A percentile compares a stretch with the other conserved stretches of the same genome.
phyloP scores from a whole-genome alignment of 306 rosid species.

The Inga laurina region DNA sequence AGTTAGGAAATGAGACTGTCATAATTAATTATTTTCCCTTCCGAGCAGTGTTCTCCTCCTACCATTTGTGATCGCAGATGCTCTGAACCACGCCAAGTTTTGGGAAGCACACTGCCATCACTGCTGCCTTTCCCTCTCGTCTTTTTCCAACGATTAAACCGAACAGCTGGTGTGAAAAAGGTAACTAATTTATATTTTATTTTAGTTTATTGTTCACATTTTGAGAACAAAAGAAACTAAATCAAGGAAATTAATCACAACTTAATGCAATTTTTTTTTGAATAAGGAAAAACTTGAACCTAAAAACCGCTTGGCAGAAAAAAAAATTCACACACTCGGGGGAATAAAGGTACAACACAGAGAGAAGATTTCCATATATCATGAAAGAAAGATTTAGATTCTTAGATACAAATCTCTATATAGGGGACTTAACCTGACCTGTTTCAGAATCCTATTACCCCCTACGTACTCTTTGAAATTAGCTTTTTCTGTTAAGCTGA shows the following conservation, averaged over 20 bases:
- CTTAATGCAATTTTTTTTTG: too few relatives aligned
- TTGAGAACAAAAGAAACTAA: too few relatives aligned
- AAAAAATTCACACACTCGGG: neutral
- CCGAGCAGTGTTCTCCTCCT: too few relatives aligned
- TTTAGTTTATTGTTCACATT: too few relatives aligned
- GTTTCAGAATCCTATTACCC: conserved; percentile 2
- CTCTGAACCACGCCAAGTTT: too few relatives aligned
- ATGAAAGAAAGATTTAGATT: neutral
- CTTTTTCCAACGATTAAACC: too few relatives aligned
- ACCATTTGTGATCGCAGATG: too few relatives aligned
- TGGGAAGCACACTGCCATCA: too few relatives aligned
- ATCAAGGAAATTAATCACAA: too few relatives aligned
- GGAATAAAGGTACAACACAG: neutral
- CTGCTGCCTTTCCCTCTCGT: too few relatives aligned
- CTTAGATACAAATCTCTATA: neutral
- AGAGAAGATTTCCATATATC: neutral
- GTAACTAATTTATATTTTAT: too few relatives aligned
- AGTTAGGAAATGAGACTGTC: neutral
- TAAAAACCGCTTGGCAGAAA: neutral
- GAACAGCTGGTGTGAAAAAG: too few relatives aligned
- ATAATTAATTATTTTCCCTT: neutral
- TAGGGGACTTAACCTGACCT: neutral
- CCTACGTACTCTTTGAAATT: conserved; percentile 26
- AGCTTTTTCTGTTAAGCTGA: conserved; percentile 27
- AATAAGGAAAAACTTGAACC: neutral